These are phyloP conservation scores for Suillus lakei DNA, from an alignment of 768 basidiomycete species.

Conservation along the genomic window DNA sequence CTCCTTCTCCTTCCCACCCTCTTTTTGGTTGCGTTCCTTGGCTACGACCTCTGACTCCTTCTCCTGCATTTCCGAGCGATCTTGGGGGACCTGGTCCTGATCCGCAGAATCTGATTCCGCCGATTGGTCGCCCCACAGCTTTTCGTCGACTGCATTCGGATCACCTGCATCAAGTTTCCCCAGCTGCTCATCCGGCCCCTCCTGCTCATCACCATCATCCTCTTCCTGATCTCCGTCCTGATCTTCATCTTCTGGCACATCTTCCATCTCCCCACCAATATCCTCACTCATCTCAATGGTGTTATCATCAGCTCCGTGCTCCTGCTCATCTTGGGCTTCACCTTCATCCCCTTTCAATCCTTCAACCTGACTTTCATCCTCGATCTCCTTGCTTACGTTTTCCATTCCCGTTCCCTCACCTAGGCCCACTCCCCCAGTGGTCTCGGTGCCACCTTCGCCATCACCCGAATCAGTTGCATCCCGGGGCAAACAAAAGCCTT, in stretches of 20 bases:
- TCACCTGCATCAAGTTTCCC: slow-evolving; percentile 84
- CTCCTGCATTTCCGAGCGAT: slow-evolving; percentile 54
- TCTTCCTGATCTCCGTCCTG: slow-evolving; percentile 52
- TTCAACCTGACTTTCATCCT: slow-evolving; percentile 96
- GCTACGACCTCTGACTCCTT: slow-evolving; percentile 73
- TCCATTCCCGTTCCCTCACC: slow-evolving; percentile 86
- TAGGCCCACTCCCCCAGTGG: slow-evolving; percentile 77
- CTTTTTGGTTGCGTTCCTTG: slow-evolving; percentile 63
- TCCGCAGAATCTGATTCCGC: slow-evolving; percentile 54
- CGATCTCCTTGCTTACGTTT: slow-evolving; percentile 92
- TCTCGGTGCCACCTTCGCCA: slow-evolving; percentile 50
- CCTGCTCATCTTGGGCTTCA: slow-evolving; percentile 41
- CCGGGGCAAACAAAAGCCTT: slow-evolving; percentile 93
- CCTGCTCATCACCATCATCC: slow-evolving; percentile 53
- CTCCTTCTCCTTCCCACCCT: slow-evolving; percentile 39
- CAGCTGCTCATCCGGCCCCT: slow-evolving; percentile 81
- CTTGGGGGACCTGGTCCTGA: slow-evolving; percentile 63
- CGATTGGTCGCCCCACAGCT: slow-evolving; percentile 92
- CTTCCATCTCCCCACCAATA: slow-evolving; percentile 85
- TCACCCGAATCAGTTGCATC: slow-evolving; percentile 64
- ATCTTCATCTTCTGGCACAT: slow-evolving; percentile 70
- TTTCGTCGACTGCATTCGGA: slow-evolving; percentile 89
- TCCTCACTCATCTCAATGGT: slow-evolving; percentile 93
- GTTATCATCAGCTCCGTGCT: slow-evolving; percentile 59
- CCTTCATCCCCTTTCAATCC: slow-evolving; percentile 76